Evolutionary conservation across 495 filamentous ascomycete genomes (phyloP), one percentile per base, ranked within the genome.

Genomic region (Aspergillus leporis): DNA sequence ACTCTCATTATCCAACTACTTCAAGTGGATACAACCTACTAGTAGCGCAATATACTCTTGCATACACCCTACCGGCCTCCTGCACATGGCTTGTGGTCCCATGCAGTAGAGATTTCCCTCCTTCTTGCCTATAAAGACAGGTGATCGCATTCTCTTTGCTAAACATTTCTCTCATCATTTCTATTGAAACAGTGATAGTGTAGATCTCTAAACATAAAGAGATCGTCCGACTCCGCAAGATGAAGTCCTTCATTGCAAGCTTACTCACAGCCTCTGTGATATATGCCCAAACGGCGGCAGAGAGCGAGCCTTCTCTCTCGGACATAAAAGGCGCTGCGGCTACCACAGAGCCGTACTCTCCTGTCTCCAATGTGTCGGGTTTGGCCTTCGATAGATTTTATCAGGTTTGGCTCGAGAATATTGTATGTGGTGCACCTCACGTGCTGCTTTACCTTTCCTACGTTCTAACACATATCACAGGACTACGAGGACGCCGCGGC

Each of bases 371-470:
- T 63, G 83, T 91, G 51, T 62, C 75, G 58, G 89, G 89, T 53
- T 77, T 82, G 60, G 85, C 78, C 1, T 92, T 90, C 62, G 76
- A 90, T 68, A 81, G 85, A 10, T 83, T 90, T 59, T 79, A 84
- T 34, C 79, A 82, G 56, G 84, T 92, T 65, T 91, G 86, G 85
- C 75, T 90, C 14, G 89, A 90, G 74, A 92, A 91, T 65, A 86
- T 83, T 34, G 86, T 90, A 65, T 56, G 70, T 74, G 78, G 74
- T 64, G 60, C 50, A 6, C 14, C 16, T 12, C 5, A 23, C 64
- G 54, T 36, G 61, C 70, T 28, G 32, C 4, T 21, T 19, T 9
- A 16, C 32, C 23, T 23, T 32, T 22, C 3, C 32, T 32, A 45
- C 51, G 4, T 53, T 36, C 25, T 57, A 36, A 59, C 43, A 13